Evolutionary conservation across 768 basidiomycete genomes (phyloP).

Genomic region (Xerocomellus amylosporus): DNA sequence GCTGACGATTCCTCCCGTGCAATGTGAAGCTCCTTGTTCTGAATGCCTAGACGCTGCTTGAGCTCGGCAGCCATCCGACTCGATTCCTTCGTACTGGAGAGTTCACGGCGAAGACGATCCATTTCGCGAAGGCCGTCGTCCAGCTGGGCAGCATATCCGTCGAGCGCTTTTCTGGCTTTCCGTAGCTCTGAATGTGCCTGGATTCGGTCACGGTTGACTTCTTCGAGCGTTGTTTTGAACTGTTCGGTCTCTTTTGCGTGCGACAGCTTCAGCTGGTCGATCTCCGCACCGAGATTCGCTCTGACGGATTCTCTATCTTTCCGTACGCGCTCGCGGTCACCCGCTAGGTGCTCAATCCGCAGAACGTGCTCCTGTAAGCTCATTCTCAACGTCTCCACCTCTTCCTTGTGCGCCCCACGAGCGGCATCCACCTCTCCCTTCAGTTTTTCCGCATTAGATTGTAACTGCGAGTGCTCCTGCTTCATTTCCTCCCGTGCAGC

Average conservation of each 20-base stretch:
- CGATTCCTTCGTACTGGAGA: conserved; percentile 13
- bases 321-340: conserved; percentile 25
- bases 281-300: conserved; percentile 17
- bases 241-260: conserved; percentile 16
- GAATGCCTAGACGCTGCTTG: conserved; percentile 17
- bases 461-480: conserved; percentile 9
- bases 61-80: conserved; percentile 10
- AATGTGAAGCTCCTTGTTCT: conserved; percentile 18
- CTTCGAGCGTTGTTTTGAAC: conserved; percentile 23
- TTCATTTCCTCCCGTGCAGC: conserved; percentile 9
- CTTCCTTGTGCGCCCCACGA: conserved; percentile 6
- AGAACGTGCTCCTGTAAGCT: conserved; percentile 18
- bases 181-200: conserved; percentile 23
- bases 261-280: conserved; percentile 19
- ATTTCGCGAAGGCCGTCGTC: conserved; percentile 18
- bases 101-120: conserved; percentile 17
- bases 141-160: conserved; percentile 16
- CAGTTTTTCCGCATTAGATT: conserved; percentile 11
- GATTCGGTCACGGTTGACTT: conserved; percentile 20
- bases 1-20: conserved; percentile 30
- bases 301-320: conserved; percentile 23
- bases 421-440: conserved; percentile 12
- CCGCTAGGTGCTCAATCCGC: conserved; percentile 20
- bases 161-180: conserved; percentile 19
- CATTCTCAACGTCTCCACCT: conserved; percentile 16